phyloP scores from a whole-genome alignment of 192 early-diverging fungal genomes.

The Chytriomyces hyalinus region DNA sequence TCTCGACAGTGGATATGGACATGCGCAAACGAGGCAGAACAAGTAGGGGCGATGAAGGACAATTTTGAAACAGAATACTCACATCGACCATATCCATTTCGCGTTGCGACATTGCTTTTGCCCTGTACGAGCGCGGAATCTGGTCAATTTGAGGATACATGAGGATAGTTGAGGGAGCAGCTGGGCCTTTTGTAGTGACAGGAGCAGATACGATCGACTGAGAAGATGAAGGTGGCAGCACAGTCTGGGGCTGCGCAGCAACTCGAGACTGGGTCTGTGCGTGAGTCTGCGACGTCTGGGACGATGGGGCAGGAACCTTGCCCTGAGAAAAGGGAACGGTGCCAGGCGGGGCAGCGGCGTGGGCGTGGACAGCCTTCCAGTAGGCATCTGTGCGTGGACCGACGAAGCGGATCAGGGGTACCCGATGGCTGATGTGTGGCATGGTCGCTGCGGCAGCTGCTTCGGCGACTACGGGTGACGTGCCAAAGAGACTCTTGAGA shows the following conservation, averaged over 20 bases:
- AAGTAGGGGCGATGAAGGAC: too few relatives aligned
- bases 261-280: background rate
- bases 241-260: background rate
- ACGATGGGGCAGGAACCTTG: background rate
- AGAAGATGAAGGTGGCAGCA: background rate
- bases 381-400: slow-evolving; percentile 5
- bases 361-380: slow-evolving; percentile 3
- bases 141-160: background rate
- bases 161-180: slow-evolving; percentile 14
- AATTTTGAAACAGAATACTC: background rate
- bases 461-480: background rate
- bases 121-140: slow-evolving; percentile 20
- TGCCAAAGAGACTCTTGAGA: slow-evolving; percentile 9
- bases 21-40: background rate
- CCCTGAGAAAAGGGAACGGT: background rate
- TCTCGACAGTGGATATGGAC: background rate
- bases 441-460: background rate
- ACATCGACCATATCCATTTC: slow-evolving; percentile 31
- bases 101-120: slow-evolving; percentile 6
- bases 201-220: background rate
- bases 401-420: slow-evolving; percentile 17
- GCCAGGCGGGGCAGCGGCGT: background rate
- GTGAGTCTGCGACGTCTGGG: background rate
- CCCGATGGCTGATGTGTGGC: background rate
- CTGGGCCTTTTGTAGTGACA: slow-evolving; percentile 1